Conservation (phyloP, 768 basidiomycete species). For the Tylopilus vinaceipallidus region DNA sequence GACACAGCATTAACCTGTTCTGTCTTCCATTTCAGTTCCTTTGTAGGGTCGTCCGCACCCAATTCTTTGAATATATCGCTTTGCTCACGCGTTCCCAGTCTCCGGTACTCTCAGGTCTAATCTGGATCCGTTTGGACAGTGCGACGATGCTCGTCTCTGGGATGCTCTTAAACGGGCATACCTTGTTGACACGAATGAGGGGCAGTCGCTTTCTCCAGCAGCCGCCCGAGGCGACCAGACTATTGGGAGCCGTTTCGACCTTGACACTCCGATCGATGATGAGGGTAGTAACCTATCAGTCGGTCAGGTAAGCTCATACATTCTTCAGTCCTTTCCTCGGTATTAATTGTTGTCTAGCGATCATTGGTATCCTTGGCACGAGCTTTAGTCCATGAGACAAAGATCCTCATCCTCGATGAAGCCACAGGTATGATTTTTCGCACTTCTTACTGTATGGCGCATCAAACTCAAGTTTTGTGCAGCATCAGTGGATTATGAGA, state of each 20-base stretch:
- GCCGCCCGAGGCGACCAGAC: slow-evolving; percentile 38
- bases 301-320: slow-evolving; percentile 36
- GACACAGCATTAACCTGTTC: neutral
- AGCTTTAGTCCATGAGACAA: slow-evolving; percentile 83
- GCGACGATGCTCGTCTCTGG: slow-evolving; percentile 81
- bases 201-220: slow-evolving; percentile 27
- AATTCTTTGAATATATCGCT: slow-evolving; percentile 1
- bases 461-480: neutral
- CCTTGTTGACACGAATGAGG: slow-evolving; percentile 57
- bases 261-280: slow-evolving; percentile 83
- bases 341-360: slow-evolving; percentile 51
- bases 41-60: slow-evolving; percentile 26
- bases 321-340: neutral
- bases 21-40: slow-evolving; percentile 33
- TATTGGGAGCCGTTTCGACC: slow-evolving; percentile 57
- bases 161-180: slow-evolving; percentile 86
- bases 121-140: slow-evolving; percentile 82
- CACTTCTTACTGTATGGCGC: neutral
- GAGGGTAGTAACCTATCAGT: slow-evolving; percentile 86
- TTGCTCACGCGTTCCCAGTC: slow-evolving; percentile 37
- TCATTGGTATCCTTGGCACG: slow-evolving; percentile 86
- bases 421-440: slow-evolving; percentile 56
- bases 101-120: slow-evolving; percentile 83
- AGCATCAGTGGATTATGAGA: slow-evolving; percentile 89
- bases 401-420: slow-evolving; percentile 86